A percentile compares a stretch with the other conserved stretches of the same genome.
Conservation (phyloP, 345 rosid genomes). For the Punica granatum region DNA sequence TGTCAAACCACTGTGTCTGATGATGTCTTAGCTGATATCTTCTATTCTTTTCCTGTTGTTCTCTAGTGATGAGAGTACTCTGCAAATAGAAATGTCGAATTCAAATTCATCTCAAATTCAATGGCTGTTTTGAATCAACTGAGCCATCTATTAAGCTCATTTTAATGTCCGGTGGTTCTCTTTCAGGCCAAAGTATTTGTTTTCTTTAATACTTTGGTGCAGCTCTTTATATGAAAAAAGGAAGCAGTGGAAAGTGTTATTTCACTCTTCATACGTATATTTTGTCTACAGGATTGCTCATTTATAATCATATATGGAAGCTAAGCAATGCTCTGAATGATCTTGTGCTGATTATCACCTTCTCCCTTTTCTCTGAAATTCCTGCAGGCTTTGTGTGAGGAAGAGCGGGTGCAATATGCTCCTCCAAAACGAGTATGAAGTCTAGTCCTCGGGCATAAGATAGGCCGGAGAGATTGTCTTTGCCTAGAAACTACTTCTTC, state of each 20-base stretch:
- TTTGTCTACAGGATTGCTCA: too few relatives aligned
- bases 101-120: background rate
- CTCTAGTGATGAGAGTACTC: background rate
- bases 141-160: background rate
- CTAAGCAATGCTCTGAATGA: background rate
- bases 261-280: too few relatives aligned
- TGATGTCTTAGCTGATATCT: background rate
- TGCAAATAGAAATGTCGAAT: background rate
- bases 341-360: background rate
- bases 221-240: background rate
- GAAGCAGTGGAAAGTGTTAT: background rate
- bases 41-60: background rate
- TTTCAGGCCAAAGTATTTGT: background rate
- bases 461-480: background rate
- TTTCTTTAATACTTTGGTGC: background rate
- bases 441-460: background rate
- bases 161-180: background rate
- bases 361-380: background rate
- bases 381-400: constrained; percentile 72
- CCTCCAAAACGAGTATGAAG: constrained; percentile 57
- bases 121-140: background rate
- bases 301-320: too few relatives aligned
- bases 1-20: background rate
- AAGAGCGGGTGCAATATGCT: constrained; percentile 62
- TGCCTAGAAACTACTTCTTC: background rate